These are phyloP conservation scores for Hypoxylon subgilvum DNA, from an alignment of 495 filamentous ascomycete species.

Conservation along the genomic window DNA sequence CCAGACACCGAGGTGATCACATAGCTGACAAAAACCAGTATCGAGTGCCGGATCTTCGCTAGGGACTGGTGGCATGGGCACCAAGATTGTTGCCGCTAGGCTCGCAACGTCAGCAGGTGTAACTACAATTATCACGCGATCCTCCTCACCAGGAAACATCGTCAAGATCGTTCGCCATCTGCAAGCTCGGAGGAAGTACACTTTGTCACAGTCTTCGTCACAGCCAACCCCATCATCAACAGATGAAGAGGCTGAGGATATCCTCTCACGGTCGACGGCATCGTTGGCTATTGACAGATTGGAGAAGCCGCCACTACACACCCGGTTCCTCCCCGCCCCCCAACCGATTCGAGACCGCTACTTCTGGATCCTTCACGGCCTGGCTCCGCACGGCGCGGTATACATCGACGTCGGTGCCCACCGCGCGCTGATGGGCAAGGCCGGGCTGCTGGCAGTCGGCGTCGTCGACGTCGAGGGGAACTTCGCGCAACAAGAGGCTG, in stretches of 20 bases:
- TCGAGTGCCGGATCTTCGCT: constrained; percentile 85
- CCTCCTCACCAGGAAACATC: constrained; percentile 92
- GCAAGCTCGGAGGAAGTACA: constrained; percentile 60
- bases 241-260: constrained; percentile 36
- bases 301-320: constrained; percentile 73
- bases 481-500: constrained; percentile 91
- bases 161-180: constrained; percentile 82
- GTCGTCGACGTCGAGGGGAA: constrained; percentile 85
- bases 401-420: constrained; percentile 92
- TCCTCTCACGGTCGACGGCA: constrained; percentile 45
- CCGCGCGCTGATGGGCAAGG: constrained; percentile 76
- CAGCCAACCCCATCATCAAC: constrained; percentile 33
- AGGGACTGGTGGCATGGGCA: constrained; percentile 97
- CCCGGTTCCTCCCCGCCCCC: constrained; percentile 86
- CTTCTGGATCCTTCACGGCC: constrained; percentile 95
- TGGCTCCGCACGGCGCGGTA: constrained; percentile 88
- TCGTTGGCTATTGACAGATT: constrained; percentile 42
- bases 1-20: not conserved
- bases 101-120: constrained; percentile 94
- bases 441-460: constrained; percentile 88
- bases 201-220: constrained; percentile 37
- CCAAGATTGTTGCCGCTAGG: constrained; percentile 93
- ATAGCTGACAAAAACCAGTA: constrained; percentile 52
- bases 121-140: constrained; percentile 91
- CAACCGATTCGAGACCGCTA: constrained; percentile 88